Percentiles rank a stretch among this genome's conserved stretches.
phyloP scores from a whole-genome alignment of 2,329 filamentous ascomycete species.

The Grosmannia huntii region DNA sequence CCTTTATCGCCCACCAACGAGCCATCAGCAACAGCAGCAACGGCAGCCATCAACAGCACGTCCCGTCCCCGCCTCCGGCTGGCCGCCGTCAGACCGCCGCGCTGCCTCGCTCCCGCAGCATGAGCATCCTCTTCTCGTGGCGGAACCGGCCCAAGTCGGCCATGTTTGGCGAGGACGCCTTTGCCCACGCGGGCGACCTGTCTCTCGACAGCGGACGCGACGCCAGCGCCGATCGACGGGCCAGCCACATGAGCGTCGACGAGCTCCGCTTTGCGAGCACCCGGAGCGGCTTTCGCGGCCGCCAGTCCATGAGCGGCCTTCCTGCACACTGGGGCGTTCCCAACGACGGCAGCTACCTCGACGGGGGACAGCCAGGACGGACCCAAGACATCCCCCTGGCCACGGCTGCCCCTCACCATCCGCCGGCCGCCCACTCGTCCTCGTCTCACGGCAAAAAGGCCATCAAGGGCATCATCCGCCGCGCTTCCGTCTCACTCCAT shows the following conservation, averaged over 20 bases:
- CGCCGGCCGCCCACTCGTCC: not conserved
- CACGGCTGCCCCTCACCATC: not conserved
- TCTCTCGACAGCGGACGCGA: constrained; percentile 9
- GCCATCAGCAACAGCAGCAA: not conserved
- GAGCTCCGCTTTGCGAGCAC: constrained; percentile 1
- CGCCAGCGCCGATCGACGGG: not conserved
- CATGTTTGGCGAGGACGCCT: constrained; percentile 21
- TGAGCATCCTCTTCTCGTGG: constrained; percentile 38
- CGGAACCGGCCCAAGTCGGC: constrained; percentile 31
- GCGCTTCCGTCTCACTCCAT: constrained; percentile 40
- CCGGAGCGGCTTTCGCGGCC: not conserved
- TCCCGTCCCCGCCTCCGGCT: not conserved
- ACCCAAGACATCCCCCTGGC: not conserved
- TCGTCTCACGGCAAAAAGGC: constrained; percentile 13
- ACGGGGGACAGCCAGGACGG: not conserved
- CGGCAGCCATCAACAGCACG: not conserved
- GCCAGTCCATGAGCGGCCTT: not conserved
- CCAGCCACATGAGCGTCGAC: not conserved
- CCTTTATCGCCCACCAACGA: not conserved
- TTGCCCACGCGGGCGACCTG: constrained; percentile 13
- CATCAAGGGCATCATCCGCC: constrained; percentile 39
- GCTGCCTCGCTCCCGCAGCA: constrained; percentile 29
- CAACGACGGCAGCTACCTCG: not conserved
- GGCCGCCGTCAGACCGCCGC: not conserved
- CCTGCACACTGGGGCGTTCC: not conserved